These are phyloP conservation scores for Clohesyomyces aquaticus DNA, from an alignment of 495 filamentous ascomycete genomes.

Conservation along the genomic window DNA sequence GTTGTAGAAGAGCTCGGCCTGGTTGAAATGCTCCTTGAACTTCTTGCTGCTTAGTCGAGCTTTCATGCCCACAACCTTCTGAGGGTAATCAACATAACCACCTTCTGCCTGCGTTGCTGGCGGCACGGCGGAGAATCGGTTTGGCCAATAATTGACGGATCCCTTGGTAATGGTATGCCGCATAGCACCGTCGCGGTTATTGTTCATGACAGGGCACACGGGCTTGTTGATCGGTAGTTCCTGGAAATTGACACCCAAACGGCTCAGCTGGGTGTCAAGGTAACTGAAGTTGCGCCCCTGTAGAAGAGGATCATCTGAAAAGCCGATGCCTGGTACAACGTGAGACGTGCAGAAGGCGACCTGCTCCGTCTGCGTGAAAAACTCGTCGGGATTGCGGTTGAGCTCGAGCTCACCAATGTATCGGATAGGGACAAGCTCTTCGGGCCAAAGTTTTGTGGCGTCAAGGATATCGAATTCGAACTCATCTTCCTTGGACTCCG, in stretches of 20 bases:
- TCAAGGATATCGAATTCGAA: conserved; percentile 93
- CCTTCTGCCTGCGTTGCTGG: conserved; percentile 63
- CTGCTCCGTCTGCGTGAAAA: conserved; percentile 83
- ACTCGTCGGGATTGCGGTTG: conserved; percentile 84
- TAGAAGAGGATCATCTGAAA: conserved; percentile 81
- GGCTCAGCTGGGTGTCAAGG: conserved; percentile 81
- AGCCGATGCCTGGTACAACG: conserved; percentile 83
- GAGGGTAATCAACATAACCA: conserved; percentile 70
- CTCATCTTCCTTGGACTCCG: conserved; percentile 71
- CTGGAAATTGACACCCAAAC: conserved; percentile 83
- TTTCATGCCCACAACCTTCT: conserved; percentile 71
- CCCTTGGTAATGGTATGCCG: conserved; percentile 67
- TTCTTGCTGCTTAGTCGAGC: conserved; percentile 71
- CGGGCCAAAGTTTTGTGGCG: conserved; percentile 91
- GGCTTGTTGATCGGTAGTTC: conserved; percentile 83
- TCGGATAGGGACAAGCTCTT: conserved; percentile 76
- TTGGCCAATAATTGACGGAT: conserved; percentile 88
- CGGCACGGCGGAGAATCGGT: conserved; percentile 67
- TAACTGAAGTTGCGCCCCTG: conserved; percentile 88
- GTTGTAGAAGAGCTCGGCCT: conserved; percentile 82
- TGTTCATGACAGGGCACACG: conserved; percentile 79
- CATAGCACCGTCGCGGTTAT: conserved; percentile 74
- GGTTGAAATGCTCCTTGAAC: conserved; percentile 78
- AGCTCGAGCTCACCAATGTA: conserved; percentile 83
- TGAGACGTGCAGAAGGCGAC: conserved; percentile 86